Conservation (phyloP, 1,284 basidiomycete genomes). For the Puccinia triticina region DNA sequence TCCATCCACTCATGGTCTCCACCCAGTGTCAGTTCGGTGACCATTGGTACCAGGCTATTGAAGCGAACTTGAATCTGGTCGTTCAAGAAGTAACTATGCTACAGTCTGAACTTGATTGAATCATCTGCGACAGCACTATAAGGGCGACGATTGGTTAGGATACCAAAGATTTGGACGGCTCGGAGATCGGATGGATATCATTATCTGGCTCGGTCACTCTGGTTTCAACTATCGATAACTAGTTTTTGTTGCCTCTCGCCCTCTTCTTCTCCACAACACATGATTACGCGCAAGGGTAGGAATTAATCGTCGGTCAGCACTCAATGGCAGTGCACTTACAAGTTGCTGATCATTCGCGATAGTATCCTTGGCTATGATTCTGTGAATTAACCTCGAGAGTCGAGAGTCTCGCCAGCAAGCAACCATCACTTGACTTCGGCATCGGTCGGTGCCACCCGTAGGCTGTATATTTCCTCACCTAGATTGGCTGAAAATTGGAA, state of each 20-base stretch:
- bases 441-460: neutral
- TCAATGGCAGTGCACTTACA: neutral
- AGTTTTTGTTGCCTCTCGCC: neutral
- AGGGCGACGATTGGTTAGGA: neutral
- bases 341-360: neutral
- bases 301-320: neutral
- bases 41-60: no score
- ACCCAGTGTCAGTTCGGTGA: no score
- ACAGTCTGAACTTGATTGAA: neutral
- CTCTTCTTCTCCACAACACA: neutral
- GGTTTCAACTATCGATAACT: neutral
- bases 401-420: slow-evolving; percentile 15
- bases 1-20: no score
- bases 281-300: neutral
- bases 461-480: neutral
- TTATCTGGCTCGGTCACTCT: neutral
- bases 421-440: neutral
- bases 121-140: neutral
- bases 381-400: neutral
- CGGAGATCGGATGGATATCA: neutral
- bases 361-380: neutral
- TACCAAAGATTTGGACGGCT: neutral
- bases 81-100: neutral
- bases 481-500: no score
- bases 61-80: neutral